Conservation (phyloP, 2,329 filamentous ascomycete genomes). For the Helminthosporium solani region DNA sequence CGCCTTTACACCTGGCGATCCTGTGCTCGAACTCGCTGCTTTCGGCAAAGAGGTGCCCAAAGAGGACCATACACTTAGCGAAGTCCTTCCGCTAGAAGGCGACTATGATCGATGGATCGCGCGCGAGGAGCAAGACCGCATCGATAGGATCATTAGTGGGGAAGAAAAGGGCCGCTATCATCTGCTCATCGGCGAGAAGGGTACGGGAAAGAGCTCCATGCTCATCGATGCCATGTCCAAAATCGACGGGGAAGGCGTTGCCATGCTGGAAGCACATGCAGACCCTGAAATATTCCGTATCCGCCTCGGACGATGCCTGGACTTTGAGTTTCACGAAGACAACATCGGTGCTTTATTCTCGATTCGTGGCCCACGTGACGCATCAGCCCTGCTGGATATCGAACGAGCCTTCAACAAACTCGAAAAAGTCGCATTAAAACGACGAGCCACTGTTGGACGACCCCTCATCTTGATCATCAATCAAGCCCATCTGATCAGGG, state of each 20-base stretch:
- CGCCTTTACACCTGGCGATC: constrained; percentile 90
- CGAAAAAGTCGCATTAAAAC: constrained; percentile 84
- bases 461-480: constrained; percentile 94
- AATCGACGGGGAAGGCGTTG: constrained; percentile 81
- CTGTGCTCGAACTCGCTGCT: constrained; percentile 69
- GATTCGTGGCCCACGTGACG: constrained; percentile 87
- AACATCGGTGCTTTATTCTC: constrained; percentile 96
- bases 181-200: constrained; percentile 90
- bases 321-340: constrained; percentile 97
- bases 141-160: constrained; percentile 82
- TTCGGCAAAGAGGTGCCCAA: constrained; percentile 36
- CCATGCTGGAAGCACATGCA: constrained; percentile 95
- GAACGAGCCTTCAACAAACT: constrained; percentile 97
- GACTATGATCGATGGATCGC: constrained; percentile 73
- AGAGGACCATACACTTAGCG: constrained; percentile 21
- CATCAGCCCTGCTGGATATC: constrained; percentile 88
- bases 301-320: constrained; percentile 85
- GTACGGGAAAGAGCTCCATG: constrained; percentile 96
- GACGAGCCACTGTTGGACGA: constrained; percentile 60
- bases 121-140: constrained; percentile 75
- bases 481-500: constrained; percentile 84
- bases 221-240: constrained; percentile 93
- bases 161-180: constrained; percentile 78
- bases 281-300: constrained; percentile 95
- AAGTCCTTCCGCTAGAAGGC: constrained; percentile 41